A percentile compares a stretch with the other conserved stretches of the same genome.
phyloP scores from a whole-genome alignment of 208 protist genomes.

The Leishmania lainsoni region DNA sequence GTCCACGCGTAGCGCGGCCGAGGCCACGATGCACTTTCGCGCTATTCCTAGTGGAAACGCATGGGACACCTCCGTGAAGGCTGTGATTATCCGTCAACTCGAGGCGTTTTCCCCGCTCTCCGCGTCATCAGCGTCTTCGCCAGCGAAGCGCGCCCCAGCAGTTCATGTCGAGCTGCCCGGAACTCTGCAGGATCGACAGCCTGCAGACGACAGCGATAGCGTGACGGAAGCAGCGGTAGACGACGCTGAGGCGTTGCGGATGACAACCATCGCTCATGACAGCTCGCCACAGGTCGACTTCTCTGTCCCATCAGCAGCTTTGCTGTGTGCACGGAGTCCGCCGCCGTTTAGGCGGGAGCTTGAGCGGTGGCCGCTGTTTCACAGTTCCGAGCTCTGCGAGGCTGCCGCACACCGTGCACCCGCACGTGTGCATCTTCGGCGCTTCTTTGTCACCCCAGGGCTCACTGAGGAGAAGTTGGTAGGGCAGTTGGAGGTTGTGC shows the following conservation, averaged over 20 bases:
- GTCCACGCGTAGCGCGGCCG: background rate
- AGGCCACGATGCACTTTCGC: background rate
- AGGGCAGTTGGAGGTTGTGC: background rate
- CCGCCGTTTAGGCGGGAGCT: conserved; percentile 4
- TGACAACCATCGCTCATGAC: conserved; percentile 4
- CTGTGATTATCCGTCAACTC: background rate
- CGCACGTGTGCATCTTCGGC: conserved; percentile 11
- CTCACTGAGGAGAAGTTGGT: conserved; percentile 6
- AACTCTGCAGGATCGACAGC: conserved; percentile 2
- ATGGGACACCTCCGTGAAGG: conserved; percentile 7
- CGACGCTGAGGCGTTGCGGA: background rate
- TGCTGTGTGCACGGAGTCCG: conserved; percentile 8
- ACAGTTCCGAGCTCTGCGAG: conserved; percentile 10
- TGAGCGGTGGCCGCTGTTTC: conserved; percentile 3
- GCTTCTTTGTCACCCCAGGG: conserved; percentile 13
- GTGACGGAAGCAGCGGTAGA: conserved; percentile 2
- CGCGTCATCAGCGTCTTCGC: background rate
- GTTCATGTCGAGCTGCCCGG: background rate
- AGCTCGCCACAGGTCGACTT: conserved; percentile 10
- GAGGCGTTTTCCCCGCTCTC: background rate
- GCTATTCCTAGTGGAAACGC: background rate
- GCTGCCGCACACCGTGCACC: background rate
- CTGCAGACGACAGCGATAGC: background rate
- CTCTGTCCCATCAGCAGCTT: background rate
- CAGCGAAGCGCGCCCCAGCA: background rate